Base-by-base conservation (phyloP, 805 yeast species). In the Henningerozyma blattae region DNA sequence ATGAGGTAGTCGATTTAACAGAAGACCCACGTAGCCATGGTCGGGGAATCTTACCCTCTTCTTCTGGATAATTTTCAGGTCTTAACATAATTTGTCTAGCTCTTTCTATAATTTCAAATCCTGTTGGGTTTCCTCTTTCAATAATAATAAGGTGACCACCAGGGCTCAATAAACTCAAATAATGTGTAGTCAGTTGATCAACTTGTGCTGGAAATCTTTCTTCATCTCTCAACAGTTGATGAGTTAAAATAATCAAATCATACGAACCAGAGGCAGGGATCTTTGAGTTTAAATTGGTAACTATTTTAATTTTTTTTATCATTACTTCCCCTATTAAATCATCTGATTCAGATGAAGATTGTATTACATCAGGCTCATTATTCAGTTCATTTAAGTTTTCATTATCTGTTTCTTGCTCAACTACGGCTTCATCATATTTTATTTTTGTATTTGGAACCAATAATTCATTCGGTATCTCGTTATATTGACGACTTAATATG, bases 51-150 rank as follows among this genome's bases (percentile, higher is more conserved):
- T 77, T 77, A 0, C 78, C 78, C 27, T 58, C 50, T 42, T 75
- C 80, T 10, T 58, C 56, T 5, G 57, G 64, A 44, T 64, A 65
- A 5, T 72, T 68, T 45, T 80, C 94, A 0, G 96, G 95, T 44
- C 97, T 72, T n/a, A 89, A 61, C 70, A 85, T 73, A 4, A 84
- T 59, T 53, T 89, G 95, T 48, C 98, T 67, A 4, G 96, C 95
- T 34, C 95, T 65, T 0, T 95, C 93, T 37, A 86, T 69, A 3
- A 75, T 66, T 56, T 91, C 98, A 50, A 84, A 84, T 0, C 97
- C 97, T 22, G 76, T 50, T 0, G 96, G 84, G 36, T 80, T 82
- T 3, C 98, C 98, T 41, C 95, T 66, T 58, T 91, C 97, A 3
- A 87, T 59, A 2, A 91, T 52, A 1, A 86, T 77, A 10, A 89